Evolutionary conservation across 2,329 filamentous ascomycete genomes (phyloP).

Genomic region (Colletotrichum ledebouriae): DNA sequence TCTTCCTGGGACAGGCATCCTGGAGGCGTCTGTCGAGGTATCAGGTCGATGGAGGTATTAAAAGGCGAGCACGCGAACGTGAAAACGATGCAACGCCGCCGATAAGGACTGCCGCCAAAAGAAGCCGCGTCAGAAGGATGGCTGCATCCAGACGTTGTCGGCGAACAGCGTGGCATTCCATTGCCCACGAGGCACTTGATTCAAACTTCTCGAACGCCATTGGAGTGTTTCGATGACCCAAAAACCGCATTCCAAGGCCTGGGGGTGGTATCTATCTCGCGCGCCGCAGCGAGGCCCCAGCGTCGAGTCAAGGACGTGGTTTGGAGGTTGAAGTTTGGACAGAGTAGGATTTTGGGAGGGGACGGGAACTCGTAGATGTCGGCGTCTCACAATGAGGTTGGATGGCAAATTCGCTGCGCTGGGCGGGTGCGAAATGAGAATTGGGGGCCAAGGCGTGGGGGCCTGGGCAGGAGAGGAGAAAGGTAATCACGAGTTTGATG

Average conservation of each 20-base stretch:
- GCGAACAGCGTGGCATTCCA: not conserved
- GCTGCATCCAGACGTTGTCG: not conserved
- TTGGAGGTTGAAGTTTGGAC: not conserved
- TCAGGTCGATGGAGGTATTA: constrained; percentile 10
- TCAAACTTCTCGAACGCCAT: constrained; percentile 17
- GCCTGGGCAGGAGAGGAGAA: not conserved
- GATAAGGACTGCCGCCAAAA: not conserved
- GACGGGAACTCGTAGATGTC: constrained; percentile 11
- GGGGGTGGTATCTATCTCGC: not conserved
- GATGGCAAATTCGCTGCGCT: constrained; percentile 2
- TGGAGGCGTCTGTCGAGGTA: constrained; percentile 13
- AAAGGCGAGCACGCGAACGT: not conserved
- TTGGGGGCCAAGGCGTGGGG: constrained; percentile 33
- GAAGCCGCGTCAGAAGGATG: not conserved
- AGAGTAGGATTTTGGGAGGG: constrained; percentile 23
- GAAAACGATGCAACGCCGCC: not conserved
- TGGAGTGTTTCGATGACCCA: not conserved
- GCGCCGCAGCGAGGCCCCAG: constrained; percentile 20
- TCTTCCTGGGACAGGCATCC: constrained; percentile 13
- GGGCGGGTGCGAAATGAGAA: constrained; percentile 26
- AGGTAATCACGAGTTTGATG: constrained; percentile 29
- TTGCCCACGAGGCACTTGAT: not conserved
- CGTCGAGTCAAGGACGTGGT: constrained; percentile 1
- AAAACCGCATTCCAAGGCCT: not conserved
- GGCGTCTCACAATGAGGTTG: constrained; percentile 29